Conservation (phyloP, 306 rosid species). For the Cucurbita moschata region DNA sequence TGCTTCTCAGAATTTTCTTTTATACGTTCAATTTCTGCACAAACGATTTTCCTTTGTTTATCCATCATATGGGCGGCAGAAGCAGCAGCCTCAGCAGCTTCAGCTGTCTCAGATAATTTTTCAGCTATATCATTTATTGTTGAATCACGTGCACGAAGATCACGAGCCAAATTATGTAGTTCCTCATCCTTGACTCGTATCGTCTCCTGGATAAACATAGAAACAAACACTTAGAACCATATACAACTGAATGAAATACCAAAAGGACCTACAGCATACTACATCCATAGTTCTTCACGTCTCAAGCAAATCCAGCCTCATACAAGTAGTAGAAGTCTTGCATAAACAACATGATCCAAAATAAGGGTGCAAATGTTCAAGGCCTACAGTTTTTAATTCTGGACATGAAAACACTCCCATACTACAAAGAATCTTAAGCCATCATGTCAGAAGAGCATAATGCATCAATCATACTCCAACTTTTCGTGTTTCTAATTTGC, state of each 20-base stretch:
- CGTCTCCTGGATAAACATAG: slow-evolving; percentile 53
- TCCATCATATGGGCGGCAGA: slow-evolving; percentile 88
- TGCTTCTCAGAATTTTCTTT: slow-evolving; percentile 45
- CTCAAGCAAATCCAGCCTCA: neutral
- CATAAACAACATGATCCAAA: neutral
- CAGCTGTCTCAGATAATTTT: slow-evolving; percentile 89
- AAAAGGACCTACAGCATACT: neutral
- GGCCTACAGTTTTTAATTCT: neutral
- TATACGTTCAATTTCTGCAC: slow-evolving; percentile 63
- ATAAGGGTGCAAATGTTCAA: neutral
- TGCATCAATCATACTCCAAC: neutral
- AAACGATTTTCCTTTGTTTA: slow-evolving; percentile 71
- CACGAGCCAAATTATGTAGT: slow-evolving; percentile 82
- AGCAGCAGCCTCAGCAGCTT: slow-evolving; percentile 99
- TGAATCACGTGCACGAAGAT: slow-evolving; percentile 84
- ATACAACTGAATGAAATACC: neutral
- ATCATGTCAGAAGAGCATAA: neutral
- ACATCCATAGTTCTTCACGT: neutral
- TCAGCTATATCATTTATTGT: slow-evolving; percentile 90
- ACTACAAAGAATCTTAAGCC: neutral
- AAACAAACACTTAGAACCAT: neutral
- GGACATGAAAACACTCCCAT: neutral
- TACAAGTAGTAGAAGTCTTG: neutral
- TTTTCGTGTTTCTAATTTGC: neutral
- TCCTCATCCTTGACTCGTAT: slow-evolving; percentile 90